These are phyloP conservation scores for Phytophthora idaei DNA, from an alignment of 352 stramenopile genomes.

Conservation along the genomic window DNA sequence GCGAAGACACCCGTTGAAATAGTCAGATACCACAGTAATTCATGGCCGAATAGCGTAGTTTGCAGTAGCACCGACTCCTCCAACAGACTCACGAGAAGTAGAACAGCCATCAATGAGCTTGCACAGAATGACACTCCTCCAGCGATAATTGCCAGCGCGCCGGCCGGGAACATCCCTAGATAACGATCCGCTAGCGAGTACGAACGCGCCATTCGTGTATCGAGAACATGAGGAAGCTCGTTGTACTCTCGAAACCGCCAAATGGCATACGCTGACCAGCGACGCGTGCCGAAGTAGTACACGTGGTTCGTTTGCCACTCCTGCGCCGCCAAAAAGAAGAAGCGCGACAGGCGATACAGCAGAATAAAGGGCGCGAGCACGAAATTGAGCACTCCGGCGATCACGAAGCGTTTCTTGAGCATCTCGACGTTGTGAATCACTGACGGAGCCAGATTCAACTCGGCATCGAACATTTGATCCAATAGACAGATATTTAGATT, in stretches of 20 bases:
- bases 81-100: conserved; percentile 93
- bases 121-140: conserved; percentile 94
- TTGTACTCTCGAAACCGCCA: conserved; percentile 98
- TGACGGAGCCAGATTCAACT: conserved; percentile 81
- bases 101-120: conserved; percentile 94
- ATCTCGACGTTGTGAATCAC: conserved; percentile 91
- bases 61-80: conserved; percentile 96
- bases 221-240: conserved; percentile 96
- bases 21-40: conserved; percentile 98
- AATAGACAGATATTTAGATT: conserved; percentile 96
- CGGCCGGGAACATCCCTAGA: conserved; percentile 93
- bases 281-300: conserved; percentile 95
- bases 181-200: conserved; percentile 94
- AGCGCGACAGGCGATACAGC: conserved; percentile 97
- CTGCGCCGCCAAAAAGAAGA: conserved; percentile 97
- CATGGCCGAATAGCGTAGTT: conserved; percentile 93
- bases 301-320: conserved; percentile 92
- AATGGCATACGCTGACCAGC: conserved; percentile 91
- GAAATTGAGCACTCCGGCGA: conserved; percentile 94
- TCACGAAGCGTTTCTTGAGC: conserved; percentile 93
- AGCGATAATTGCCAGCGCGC: conserved; percentile 90
- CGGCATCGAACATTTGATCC: conserved; percentile 96
- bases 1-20: conserved; percentile 88
- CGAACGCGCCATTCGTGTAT: conserved; percentile 92
- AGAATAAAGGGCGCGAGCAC: conserved; percentile 97